Evolutionary conservation across 164 flowering plant genomes (phyloP).

Genomic region (Cinnamomum chago): DNA sequence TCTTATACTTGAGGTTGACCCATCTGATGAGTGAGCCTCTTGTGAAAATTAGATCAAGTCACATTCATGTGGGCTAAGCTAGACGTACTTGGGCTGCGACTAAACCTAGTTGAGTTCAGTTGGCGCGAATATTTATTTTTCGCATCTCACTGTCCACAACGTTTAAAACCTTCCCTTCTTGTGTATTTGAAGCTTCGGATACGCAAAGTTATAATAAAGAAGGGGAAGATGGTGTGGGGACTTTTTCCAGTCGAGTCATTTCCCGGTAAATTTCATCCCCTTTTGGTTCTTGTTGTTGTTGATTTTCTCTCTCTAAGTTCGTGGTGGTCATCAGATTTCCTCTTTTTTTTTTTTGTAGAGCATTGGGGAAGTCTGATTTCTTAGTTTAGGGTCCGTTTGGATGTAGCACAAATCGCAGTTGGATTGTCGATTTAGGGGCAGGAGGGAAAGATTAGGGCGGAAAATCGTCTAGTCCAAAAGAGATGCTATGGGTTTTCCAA

Average conservation of each 20-base stretch:
- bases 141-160: too few relatives aligned
- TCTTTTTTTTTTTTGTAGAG: neutral
- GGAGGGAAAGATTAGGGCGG: neutral
- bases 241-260: slow-evolving; percentile 21
- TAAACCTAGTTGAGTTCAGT: too few relatives aligned
- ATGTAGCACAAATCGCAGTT: neutral
- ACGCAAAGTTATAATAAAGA: too few relatives aligned
- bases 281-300: neutral
- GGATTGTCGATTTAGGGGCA: neutral
- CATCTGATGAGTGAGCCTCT: too few relatives aligned
- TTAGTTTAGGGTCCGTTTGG: neutral
- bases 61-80: too few relatives aligned
- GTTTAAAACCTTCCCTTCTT: too few relatives aligned
- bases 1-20: too few relatives aligned
- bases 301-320: neutral
- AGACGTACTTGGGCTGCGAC: too few relatives aligned
- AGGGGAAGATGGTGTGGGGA: slow-evolving; percentile 27
- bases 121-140: too few relatives aligned
- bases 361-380: neutral
- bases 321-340: neutral
- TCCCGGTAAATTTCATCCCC: slow-evolving; percentile 14
- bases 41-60: too few relatives aligned
- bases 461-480: neutral
- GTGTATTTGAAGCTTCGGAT: too few relatives aligned
- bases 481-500: too few relatives aligned